phyloP scores from a whole-genome alignment of 108 stramenopile species.

The Chaetoceros muelleri region DNA sequence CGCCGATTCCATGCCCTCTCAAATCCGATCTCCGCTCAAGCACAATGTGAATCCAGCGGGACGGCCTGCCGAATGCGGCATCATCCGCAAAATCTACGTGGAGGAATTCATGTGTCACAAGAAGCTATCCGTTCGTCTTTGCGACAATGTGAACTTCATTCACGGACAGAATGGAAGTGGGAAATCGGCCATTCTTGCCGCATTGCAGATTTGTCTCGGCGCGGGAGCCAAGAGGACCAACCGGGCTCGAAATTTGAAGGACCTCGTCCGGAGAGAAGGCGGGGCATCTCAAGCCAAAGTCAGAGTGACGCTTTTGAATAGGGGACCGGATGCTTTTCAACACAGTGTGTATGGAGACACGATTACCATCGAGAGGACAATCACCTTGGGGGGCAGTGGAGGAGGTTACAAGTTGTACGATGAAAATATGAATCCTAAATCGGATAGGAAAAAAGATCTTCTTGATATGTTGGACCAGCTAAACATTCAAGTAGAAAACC shows the following conservation, averaged over 20 bases:
- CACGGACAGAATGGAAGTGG: conserved; percentile 90
- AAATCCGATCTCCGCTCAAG: no score
- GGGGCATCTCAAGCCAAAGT: conserved; percentile 53
- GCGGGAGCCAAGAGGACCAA: conserved; percentile 80
- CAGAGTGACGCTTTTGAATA: conserved; percentile 82
- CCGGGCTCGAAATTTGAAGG: conserved; percentile 74
- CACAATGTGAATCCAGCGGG: conserved; percentile 25
- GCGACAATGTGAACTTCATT: conserved; percentile 92
- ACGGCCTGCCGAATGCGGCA: conserved; percentile 46
- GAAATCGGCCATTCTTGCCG: conserved; percentile 90
- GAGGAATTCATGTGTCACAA: conserved; percentile 96
- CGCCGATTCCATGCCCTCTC: no score
- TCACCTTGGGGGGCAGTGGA: conserved; percentile 58
- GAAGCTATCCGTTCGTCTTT: conserved; percentile 50
- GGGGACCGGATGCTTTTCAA: conserved; percentile 75
- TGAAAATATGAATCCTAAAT: conserved; percentile 32
- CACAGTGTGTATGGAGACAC: conserved; percentile 80
- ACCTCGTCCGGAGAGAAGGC: conserved; percentile 80
- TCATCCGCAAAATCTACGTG: conserved; percentile 63
- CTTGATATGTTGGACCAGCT: conserved; percentile 80
- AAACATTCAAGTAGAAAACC: conserved; percentile 83
- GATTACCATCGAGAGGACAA: conserved; percentile 83
- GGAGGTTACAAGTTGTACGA: conserved; percentile 73
- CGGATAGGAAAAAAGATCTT: conserved; percentile 69
- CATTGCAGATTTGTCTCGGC: conserved; percentile 94